These are phyloP conservation scores for Tolypocladium paradoxum DNA, from an alignment of 2,329 filamentous ascomycete genomes.

Conservation along the genomic window DNA sequence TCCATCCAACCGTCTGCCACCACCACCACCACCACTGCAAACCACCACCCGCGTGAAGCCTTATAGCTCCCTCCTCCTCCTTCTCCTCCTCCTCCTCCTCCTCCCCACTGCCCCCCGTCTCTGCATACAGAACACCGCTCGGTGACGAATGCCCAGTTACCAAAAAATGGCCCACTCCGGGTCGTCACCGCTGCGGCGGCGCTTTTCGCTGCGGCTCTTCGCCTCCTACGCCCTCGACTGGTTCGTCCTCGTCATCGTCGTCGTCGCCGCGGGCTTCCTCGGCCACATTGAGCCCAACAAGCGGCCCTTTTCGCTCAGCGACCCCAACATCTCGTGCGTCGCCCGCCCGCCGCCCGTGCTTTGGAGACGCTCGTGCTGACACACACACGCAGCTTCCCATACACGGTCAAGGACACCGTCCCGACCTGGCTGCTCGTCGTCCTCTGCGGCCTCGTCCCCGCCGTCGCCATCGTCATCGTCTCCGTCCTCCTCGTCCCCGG, in stretches of 20 bases:
- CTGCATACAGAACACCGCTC: background rate
- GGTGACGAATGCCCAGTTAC: constrained; percentile 14
- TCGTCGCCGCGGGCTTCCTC: constrained; percentile 47
- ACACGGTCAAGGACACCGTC: constrained; percentile 60
- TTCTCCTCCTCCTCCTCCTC: background rate
- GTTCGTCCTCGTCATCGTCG: constrained; percentile 53
- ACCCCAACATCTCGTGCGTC: constrained; percentile 63
- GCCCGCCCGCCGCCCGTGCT: background rate
- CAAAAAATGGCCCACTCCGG: constrained; percentile 16
- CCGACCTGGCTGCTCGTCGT: constrained; percentile 53
- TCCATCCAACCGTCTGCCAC: too few species aligned
- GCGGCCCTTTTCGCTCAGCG: constrained; percentile 57
- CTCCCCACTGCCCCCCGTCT: background rate
- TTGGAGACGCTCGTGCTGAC: background rate
- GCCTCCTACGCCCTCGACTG: constrained; percentile 68
- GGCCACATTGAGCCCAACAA: constrained; percentile 51
- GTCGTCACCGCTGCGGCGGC: constrained; percentile 8
- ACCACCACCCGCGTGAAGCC: background rate
- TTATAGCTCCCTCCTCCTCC: background rate
- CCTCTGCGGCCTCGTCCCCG: constrained; percentile 54
- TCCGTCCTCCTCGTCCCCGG: constrained; percentile 64
- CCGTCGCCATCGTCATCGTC: constrained; percentile 56
- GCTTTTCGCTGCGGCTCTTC: constrained; percentile 27
- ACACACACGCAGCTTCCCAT: constrained; percentile 48
- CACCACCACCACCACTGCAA: background rate